Evolutionary conservation across 2,329 filamentous ascomycete species (phyloP).

Genomic region (Fusarium temperatum): DNA sequence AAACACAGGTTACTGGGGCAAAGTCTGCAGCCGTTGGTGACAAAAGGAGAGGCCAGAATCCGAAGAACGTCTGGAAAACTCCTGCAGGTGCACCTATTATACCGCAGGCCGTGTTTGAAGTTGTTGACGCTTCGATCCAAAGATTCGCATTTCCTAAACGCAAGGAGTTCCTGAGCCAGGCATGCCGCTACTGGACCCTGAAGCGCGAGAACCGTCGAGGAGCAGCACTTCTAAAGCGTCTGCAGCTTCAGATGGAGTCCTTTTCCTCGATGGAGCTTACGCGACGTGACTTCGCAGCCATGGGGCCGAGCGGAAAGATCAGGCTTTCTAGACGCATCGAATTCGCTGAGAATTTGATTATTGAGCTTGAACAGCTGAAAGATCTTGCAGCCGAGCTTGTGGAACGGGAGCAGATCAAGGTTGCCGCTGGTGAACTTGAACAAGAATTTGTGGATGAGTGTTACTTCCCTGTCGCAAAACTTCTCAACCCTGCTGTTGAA

Average conservation of each 20-base stretch:
- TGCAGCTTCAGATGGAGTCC: conserved; percentile 94
- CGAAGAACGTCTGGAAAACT: conserved; percentile 77
- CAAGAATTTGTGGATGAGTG: conserved; percentile 84
- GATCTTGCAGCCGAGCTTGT: conserved; percentile 75
- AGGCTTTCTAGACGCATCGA: conserved; percentile 84
- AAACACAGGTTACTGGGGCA: conserved; percentile 83
- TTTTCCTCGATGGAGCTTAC: conserved; percentile 99
- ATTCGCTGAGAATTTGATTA: conserved; percentile 80
- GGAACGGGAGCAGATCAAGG: conserved; percentile 78
- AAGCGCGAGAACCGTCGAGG: conserved; percentile 93
- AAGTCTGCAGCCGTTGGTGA: conserved; percentile 81
- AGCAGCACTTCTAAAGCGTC: conserved; percentile 88
- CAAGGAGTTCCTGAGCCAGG: conserved; percentile 91
- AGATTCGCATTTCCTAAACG: conserved; percentile 83
- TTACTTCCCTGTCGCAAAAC: conserved; percentile 86
- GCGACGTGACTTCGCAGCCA: conserved; percentile 91
- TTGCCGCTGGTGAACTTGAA: conserved; percentile 79
- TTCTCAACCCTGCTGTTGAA: conserved; percentile 81
- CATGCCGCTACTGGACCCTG: conserved; percentile 96
- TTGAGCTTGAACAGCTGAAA: conserved; percentile 81
- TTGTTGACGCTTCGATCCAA: conserved; percentile 83
- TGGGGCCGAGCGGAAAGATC: conserved; percentile 85
- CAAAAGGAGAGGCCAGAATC: conserved; percentile 67
- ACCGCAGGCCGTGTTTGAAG: conserved; percentile 85
- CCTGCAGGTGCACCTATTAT: conserved; percentile 96